Base-by-base conservation (phyloP, 2,329 filamentous ascomycete species). In the Metarhizium album region DNA sequence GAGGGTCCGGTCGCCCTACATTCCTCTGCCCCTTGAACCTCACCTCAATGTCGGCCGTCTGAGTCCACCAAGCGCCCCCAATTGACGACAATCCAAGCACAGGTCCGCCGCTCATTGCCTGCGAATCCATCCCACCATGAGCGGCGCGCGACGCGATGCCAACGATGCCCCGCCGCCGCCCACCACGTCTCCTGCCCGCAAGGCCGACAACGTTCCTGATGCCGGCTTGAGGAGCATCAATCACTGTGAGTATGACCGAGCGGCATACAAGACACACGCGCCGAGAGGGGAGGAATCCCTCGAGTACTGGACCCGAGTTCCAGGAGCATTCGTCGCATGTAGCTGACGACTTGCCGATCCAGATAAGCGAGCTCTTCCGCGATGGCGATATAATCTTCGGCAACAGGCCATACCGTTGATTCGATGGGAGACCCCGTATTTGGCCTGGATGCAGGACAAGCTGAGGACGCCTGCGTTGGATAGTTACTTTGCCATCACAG, bases 401-500 rank as follows among this genome's bases (percentile, higher is more conserved):
- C 85, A 95, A 67, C 74, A 74, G 59, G 75, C 91, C 52, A 83
- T 98, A 53, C 91, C 91, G 55, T 76, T 97, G 52, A 83, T 97
- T 51, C 84, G 93, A 65, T 90, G 85, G 84, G 93, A 98, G 73
- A 98, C 93, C 29, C 91, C 90, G 1, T 93, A 95, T 68, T 82
- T 98, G 18, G 91, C 91, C 52, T 84, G 80, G 71, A 72, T 95
- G 63, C 93, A 98, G 75, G 78, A 84, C 58, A 82, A 75, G 64
- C 69, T 91, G 65, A 86, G 91, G 62, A 85, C 87, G 20, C 88
- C 89, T 1, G 79, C 86, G 8, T 83, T 97, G 61, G 93, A 98
- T 69, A 88, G 88, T 55, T 98, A 96, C 73, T 98, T 98, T 69
- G 91, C 93, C 47, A 88, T 94, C 57, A 95, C 90, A 1, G 93